Evolutionary conservation across 495 filamentous ascomycete genomes (phyloP).

Genomic region (Hyaloscypha variabilis): DNA sequence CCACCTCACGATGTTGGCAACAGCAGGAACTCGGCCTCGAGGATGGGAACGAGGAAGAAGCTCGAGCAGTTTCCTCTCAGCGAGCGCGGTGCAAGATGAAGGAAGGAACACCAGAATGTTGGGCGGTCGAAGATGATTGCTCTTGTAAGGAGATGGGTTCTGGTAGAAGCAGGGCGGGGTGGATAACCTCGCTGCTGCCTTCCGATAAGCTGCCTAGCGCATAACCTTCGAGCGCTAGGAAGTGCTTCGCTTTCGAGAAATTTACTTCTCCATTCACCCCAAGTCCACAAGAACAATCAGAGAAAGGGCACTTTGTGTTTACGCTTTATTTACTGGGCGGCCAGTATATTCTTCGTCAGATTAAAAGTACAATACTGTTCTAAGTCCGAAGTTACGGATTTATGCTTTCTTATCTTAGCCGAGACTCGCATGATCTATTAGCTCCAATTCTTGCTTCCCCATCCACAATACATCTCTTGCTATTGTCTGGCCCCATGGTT

Average conservation of each 20-base stretch:
- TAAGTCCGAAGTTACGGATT: neutral
- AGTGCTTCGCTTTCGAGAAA: neutral
- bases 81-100: neutral
- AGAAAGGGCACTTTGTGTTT: neutral
- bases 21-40: neutral
- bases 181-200: neutral
- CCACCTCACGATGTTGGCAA: neutral
- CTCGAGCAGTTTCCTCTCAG: neutral
- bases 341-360: neutral
- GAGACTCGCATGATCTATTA: neutral
- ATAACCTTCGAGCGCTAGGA: neutral
- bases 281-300: neutral
- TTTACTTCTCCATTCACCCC: neutral
- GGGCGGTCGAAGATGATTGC: neutral
- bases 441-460: neutral
- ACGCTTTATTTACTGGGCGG: neutral
- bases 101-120: neutral
- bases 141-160: neutral
- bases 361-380: neutral
- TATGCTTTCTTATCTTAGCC: neutral
- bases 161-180: neutral
- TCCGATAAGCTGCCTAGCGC: conserved; percentile 1
- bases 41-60: neutral
- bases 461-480: neutral
- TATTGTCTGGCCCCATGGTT: conserved; percentile 2